phyloP scores from a whole-genome alignment of 495 filamentous ascomycete genomes.

The Extremus antarcticus region DNA sequence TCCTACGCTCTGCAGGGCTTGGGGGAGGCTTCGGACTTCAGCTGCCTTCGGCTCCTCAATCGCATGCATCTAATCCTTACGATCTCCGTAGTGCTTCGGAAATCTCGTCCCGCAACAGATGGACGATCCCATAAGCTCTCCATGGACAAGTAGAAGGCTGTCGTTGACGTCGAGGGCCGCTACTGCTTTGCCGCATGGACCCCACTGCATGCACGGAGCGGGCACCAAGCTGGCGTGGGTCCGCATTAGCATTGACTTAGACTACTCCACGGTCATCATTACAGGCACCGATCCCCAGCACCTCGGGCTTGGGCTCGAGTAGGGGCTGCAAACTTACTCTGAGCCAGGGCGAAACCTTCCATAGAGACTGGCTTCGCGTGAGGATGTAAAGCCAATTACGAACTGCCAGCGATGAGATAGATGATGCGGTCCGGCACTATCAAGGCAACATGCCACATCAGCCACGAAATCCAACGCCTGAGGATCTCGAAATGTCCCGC shows the following conservation, averaged over 20 bases:
- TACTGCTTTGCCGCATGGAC: neutral
- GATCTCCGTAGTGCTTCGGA: slow-evolving; percentile 6
- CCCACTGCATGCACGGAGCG: neutral
- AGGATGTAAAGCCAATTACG: too few relatives aligned
- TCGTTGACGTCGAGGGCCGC: neutral
- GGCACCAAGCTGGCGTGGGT: neutral
- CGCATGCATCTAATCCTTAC: neutral
- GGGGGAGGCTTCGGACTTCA: neutral
- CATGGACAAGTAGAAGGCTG: neutral
- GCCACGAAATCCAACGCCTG: too few relatives aligned
- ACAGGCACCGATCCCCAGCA: neutral
- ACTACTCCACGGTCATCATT: neutral
- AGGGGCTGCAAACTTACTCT: too few relatives aligned
- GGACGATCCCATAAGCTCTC: too few relatives aligned
- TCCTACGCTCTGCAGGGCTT: neutral
- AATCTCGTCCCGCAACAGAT: too few relatives aligned
- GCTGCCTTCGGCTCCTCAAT: neutral
- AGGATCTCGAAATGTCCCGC: too few relatives aligned
- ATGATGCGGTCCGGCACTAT: too few relatives aligned
- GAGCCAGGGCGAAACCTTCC: too few relatives aligned
- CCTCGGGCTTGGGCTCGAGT: neutral
- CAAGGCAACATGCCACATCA: too few relatives aligned
- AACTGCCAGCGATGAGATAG: too few relatives aligned
- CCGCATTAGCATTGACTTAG: neutral
- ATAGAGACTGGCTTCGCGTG: too few relatives aligned